These are phyloP conservation scores for Phialophora macrospora DNA, from an alignment of 2,329 filamentous ascomycete species.

Conservation along the genomic window DNA sequence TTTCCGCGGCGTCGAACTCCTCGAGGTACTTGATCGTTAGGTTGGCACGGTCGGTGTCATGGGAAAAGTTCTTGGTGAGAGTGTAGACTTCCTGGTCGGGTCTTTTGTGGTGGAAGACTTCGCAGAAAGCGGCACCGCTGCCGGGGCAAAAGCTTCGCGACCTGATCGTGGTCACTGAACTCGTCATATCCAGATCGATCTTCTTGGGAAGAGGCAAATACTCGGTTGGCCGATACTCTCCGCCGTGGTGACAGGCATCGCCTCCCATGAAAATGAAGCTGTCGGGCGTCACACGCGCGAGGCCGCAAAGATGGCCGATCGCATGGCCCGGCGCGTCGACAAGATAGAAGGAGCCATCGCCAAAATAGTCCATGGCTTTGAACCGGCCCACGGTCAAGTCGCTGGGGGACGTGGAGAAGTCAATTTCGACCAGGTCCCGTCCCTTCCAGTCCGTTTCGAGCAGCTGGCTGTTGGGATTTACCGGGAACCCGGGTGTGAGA, in stretches of 20 bases:
- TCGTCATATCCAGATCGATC: constrained; percentile 28
- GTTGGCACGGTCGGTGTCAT: constrained; percentile 40
- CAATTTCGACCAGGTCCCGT: constrained; percentile 37
- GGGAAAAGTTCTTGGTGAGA: constrained; percentile 35
- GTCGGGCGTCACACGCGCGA: constrained; percentile 51
- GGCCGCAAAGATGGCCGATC: constrained; percentile 55
- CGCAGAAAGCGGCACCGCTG: constrained; percentile 9
- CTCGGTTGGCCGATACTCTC: constrained; percentile 46
- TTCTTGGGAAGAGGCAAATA: constrained; percentile 45
- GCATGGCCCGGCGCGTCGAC: constrained; percentile 54
- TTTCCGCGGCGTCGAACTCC: constrained; percentile 40
- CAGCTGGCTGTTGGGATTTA: constrained; percentile 44
- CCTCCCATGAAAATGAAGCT: constrained; percentile 54
- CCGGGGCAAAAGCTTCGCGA: constrained; percentile 16
- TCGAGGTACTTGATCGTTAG: constrained; percentile 38
- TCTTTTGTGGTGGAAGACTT: constrained; percentile 14
- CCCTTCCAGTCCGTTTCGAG: constrained; percentile 46
- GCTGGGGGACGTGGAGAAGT: constrained; percentile 21
- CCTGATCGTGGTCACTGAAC: background rate
- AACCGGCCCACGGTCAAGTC: background rate
- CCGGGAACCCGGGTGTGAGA: constrained; percentile 56
- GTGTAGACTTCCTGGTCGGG: constrained; percentile 30
- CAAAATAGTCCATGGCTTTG: constrained; percentile 48
- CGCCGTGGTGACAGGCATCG: constrained; percentile 51
- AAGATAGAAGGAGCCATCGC: constrained; percentile 48